phyloP scores from a whole-genome alignment of 2,329 filamentous ascomycete species.

The Chrysoporthe cubensis region DNA sequence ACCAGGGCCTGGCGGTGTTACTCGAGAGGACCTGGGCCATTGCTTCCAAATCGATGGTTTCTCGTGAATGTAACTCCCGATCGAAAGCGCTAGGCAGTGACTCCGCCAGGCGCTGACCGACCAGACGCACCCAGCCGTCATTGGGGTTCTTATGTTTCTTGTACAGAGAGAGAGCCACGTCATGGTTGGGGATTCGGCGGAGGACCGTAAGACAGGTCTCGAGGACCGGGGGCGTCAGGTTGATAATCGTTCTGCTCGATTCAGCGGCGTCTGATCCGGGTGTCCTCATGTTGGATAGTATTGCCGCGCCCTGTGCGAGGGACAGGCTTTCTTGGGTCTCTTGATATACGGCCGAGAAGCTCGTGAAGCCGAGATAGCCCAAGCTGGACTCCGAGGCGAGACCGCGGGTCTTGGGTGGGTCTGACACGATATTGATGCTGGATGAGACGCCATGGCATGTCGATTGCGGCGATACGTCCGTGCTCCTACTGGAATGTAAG shows the following conservation, averaged over 20 bases:
- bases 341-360: constrained; percentile 46
- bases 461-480: background rate
- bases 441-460: background rate
- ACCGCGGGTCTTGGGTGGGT: background rate
- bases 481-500: background rate
- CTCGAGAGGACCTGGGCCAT: constrained; percentile 42
- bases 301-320: constrained; percentile 35
- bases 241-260: background rate
- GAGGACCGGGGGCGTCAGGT: constrained; percentile 34
- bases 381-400: constrained; percentile 26
- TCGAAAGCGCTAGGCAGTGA: constrained; percentile 41
- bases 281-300: background rate
- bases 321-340: constrained; percentile 47
- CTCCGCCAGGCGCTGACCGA: constrained; percentile 36
- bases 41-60: constrained; percentile 39
- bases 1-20: constrained; percentile 43
- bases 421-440: constrained; percentile 6
- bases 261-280: background rate
- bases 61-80: constrained; percentile 36
- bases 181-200: constrained; percentile 39
- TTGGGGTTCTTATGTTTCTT: constrained; percentile 31
- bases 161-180: constrained; percentile 32
- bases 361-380: constrained; percentile 52
- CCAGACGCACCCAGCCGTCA: constrained; percentile 40
- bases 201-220: constrained; percentile 45